Conservation (phyloP, 768 basidiomycete genomes). For the Boletus subparvulus region DNA sequence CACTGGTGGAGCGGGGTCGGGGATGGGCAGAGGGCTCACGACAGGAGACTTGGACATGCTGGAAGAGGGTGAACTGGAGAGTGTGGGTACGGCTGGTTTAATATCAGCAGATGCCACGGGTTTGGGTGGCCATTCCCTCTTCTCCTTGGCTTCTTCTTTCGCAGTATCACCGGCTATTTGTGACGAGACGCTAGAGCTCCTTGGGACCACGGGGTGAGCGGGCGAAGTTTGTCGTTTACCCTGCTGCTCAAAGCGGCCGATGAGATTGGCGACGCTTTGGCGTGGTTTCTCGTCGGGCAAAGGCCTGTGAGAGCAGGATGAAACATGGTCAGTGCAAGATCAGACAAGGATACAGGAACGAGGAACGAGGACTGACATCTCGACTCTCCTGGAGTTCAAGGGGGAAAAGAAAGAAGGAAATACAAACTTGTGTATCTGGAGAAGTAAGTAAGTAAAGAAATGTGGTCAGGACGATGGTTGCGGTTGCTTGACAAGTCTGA, state of each 20-base stretch:
- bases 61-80: conserved; percentile 35
- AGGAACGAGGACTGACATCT: conserved; percentile 28
- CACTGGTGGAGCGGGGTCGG: conserved; percentile 20
- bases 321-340: conserved; percentile 14
- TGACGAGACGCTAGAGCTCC: conserved; percentile 68
- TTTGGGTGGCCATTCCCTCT: conserved; percentile 76
- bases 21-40: conserved; percentile 32
- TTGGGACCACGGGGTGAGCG: conserved; percentile 39
- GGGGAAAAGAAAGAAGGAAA: conserved; percentile 2
- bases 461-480: conserved; percentile 28
- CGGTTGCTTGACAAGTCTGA: conserved; percentile 18
- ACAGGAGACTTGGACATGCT: conserved; percentile 18
- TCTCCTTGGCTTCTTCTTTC: conserved; percentile 68
- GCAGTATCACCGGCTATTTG: conserved; percentile 62
- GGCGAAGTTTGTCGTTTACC: conserved; percentile 59
- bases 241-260: conserved; percentile 84
- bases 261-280: conserved; percentile 85
- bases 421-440: conserved; percentile 12
- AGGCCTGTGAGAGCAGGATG: conserved; percentile 51
- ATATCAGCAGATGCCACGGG: conserved; percentile 32
- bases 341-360: background rate
- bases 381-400: conserved; percentile 21
- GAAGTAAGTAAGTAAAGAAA: conserved; percentile 13
- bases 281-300: conserved; percentile 87
- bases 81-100: conserved; percentile 36